phyloP scores from a whole-genome alignment of 257 asterid species.

The Solanum tacnaense region DNA sequence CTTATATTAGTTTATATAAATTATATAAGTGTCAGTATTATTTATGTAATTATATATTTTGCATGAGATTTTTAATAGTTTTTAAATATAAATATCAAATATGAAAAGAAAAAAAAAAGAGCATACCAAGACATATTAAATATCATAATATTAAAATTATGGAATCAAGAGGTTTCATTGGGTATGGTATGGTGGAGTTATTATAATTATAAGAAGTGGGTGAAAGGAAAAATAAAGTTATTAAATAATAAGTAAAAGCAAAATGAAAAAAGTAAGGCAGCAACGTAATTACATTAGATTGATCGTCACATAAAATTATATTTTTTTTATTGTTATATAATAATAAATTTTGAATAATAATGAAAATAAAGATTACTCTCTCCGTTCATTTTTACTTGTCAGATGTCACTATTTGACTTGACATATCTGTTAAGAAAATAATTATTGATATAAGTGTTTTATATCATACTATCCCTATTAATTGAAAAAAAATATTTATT shows the following conservation, averaged over 20 bases:
- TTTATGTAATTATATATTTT: no score
- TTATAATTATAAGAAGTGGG: no score
- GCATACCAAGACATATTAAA: background rate
- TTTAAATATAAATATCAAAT: no score
- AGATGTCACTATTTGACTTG: background rate
- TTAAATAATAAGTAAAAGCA: background rate
- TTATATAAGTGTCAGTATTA: background rate
- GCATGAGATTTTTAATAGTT: background rate
- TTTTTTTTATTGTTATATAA: no score
- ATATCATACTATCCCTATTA: background rate
- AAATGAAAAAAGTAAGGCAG: background rate
- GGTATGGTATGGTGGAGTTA: no score
- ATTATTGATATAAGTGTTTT: no score
- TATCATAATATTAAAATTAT: no score
- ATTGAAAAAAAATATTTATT: background rate
- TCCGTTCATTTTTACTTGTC: background rate
- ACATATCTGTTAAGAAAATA: no score
- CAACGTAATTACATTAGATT: no score
- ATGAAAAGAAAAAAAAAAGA: no score
- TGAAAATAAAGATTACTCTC: no score
- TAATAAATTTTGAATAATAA: background rate
- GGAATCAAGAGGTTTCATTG: no score
- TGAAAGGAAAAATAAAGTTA: background rate
- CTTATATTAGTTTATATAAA: background rate
- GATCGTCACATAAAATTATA: background rate